phyloP scores from a whole-genome alignment of 148 eudicot genomes.

The Talinum fruticosum region DNA sequence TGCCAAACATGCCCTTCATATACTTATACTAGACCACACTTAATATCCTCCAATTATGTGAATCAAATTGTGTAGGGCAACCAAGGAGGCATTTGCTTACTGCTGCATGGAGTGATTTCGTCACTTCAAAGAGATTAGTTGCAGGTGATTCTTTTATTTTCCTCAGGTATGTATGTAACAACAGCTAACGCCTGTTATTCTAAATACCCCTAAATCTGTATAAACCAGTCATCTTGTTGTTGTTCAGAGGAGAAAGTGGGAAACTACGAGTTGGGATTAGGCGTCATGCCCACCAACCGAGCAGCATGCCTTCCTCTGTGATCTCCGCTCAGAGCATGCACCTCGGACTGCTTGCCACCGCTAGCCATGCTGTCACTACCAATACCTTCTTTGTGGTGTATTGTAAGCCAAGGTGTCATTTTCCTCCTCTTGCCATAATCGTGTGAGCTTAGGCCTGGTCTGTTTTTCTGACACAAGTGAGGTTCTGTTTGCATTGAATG shows the following conservation, averaged over 20 bases:
- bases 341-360: constrained; percentile 97
- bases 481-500: too few species aligned
- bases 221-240: constrained; percentile 6
- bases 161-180: constrained; percentile 59
- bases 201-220: not conserved
- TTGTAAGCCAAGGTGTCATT: constrained; percentile 78
- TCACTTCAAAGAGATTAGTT: constrained; percentile 81
- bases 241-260: constrained; percentile 62
- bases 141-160: constrained; percentile 94
- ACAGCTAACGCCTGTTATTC: not conserved
- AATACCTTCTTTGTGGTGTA: constrained; percentile 70
- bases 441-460: too few species aligned
- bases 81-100: constrained; percentile 96
- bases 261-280: constrained; percentile 85
- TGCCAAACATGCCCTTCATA: too few species aligned
- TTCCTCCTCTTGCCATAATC: too few species aligned
- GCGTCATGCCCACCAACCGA: constrained; percentile 67
- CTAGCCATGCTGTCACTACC: constrained; percentile 77
- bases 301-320: constrained; percentile 81
- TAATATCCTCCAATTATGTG: not conserved
- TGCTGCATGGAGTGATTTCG: constrained; percentile 99
- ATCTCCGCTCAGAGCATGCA: constrained; percentile 98
- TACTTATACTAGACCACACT: too few species aligned
- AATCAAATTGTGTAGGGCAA: constrained; percentile 49
- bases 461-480: too few species aligned